Conservation (phyloP, 2,329 filamentous ascomycete genomes). For the Thermomyces lanuginosus region DNA sequence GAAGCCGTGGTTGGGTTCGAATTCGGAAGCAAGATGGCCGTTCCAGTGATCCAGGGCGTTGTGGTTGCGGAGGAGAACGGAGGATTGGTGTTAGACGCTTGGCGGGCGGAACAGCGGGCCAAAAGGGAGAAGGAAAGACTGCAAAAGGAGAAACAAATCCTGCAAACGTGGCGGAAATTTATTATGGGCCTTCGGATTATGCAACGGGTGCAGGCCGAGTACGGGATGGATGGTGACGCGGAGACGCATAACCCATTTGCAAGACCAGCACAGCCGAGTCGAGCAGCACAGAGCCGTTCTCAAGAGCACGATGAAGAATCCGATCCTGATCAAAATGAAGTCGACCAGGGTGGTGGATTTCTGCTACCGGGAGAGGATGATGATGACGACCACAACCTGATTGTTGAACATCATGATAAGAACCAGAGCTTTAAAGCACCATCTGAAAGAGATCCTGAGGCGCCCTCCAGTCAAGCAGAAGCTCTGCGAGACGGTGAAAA, state of each 20-base stretch:
- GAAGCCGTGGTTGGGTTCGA: slow-evolving; percentile 95
- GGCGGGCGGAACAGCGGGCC: slow-evolving; percentile 62
- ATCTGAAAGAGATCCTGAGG: no score
- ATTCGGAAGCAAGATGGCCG: slow-evolving; percentile 85
- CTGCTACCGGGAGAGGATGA: slow-evolving; percentile 8
- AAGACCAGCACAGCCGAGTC: not conserved
- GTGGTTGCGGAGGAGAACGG: slow-evolving; percentile 73
- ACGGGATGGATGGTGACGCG: slow-evolving; percentile 36
- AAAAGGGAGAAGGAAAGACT: slow-evolving; percentile 62
- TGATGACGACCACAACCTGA: slow-evolving; percentile 12
- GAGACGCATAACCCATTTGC: slow-evolving; percentile 23
- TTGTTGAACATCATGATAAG: slow-evolving; percentile 16
- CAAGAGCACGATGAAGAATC: slow-evolving; percentile 6
- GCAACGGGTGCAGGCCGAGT: slow-evolving; percentile 59
- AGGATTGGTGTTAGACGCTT: slow-evolving; percentile 57
- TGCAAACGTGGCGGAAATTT: slow-evolving; percentile 74
- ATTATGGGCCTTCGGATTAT: slow-evolving; percentile 71
- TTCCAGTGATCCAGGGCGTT: slow-evolving; percentile 79
- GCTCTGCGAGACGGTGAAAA: no score
- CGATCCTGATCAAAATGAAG: slow-evolving; percentile 7
- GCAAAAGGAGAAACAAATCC: slow-evolving; percentile 57
- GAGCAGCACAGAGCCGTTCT: slow-evolving; percentile 1
- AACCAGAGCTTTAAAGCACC: no score
- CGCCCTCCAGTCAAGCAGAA: no score
- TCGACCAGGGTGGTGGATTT: slow-evolving; percentile 17